These are phyloP conservation scores for Didymella keratinophila DNA, from an alignment of 2,329 filamentous ascomycete genomes.

Conservation along the genomic window DNA sequence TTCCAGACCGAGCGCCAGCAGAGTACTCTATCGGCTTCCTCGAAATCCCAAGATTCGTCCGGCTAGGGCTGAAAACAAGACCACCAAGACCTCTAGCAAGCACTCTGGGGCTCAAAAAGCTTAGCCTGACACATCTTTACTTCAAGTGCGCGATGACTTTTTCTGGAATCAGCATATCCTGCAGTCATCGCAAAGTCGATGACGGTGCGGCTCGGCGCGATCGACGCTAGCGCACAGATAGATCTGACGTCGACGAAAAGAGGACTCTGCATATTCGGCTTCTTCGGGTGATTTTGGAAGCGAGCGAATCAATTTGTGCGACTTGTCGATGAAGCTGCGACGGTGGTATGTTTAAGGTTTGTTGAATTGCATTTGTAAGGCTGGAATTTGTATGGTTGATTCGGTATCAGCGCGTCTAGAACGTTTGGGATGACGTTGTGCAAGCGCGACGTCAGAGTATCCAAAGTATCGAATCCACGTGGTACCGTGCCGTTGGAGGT, in stretches of 20 bases:
- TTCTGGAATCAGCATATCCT: not conserved
- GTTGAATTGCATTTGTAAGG: slow-evolving; percentile 14
- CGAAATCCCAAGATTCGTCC: not conserved
- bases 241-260: slow-evolving; percentile 19
- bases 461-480: not conserved
- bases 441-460: not conserved
- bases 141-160: not conserved
- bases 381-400: slow-evolving; percentile 4
- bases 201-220: slow-evolving; percentile 21
- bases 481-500: not conserved
- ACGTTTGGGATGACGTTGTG: not conserved
- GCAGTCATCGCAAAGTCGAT: slow-evolving; percentile 16
- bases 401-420: slow-evolving; percentile 3
- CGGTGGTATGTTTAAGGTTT: slow-evolving; percentile 1
- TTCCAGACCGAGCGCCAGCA: not conserved
- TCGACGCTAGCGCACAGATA: slow-evolving; percentile 13
- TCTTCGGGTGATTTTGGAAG: not conserved
- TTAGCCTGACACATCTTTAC: slow-evolving; percentile 9
- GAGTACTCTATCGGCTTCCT: not conserved
- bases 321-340: not conserved
- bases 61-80: slow-evolving; percentile 2
- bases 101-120: slow-evolving; percentile 7
- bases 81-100: slow-evolving; percentile 9
- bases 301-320: slow-evolving; percentile 4
- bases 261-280: slow-evolving; percentile 4